A percentile compares a stretch with the other conserved stretches of the same genome.
Conservation (phyloP, 106 monocot species). For the Gastrodia elata region DNA sequence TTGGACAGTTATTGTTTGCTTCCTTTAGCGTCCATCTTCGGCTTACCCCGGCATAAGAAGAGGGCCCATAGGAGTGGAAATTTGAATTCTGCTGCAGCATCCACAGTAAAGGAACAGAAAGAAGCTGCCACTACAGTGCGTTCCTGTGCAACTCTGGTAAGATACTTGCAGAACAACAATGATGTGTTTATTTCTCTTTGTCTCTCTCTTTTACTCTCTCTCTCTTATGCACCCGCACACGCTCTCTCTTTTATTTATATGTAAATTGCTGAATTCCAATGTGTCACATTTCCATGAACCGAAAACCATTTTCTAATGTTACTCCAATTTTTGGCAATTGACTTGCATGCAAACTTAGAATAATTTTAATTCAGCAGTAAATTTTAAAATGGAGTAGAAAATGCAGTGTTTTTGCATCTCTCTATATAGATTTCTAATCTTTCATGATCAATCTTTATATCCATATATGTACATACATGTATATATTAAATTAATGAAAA, state of each 20-base stretch:
- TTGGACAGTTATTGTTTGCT: slow-evolving; percentile 19
- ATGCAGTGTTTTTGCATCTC: neutral
- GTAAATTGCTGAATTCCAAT: neutral
- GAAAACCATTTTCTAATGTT: neutral
- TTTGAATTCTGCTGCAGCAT: neutral
- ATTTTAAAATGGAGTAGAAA: neutral
- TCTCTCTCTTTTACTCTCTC: neutral
- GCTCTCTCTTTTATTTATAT: too few species aligned
- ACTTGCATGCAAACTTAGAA: neutral
- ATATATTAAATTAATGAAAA: too few species aligned
- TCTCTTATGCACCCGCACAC: too few species aligned
- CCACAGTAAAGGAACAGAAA: slow-evolving; percentile 9
- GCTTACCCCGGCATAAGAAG: slow-evolving; percentile 18
- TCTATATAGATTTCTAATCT: too few species aligned
- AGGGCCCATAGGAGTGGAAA: slow-evolving; percentile 12
- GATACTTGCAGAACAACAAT: neutral
- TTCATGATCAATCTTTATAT: too few species aligned
- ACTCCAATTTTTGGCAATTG: neutral
- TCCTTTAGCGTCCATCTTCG: slow-evolving; percentile 30
- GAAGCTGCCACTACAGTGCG: slow-evolving; percentile 5
- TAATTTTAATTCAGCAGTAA: neutral
- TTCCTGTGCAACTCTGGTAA: slow-evolving; percentile 20
- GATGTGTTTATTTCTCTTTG: neutral
- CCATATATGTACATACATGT: too few species aligned
- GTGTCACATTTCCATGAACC: neutral